Conservation (phyloP, 352 stramenopile species). For the Pythium brassicae region DNA sequence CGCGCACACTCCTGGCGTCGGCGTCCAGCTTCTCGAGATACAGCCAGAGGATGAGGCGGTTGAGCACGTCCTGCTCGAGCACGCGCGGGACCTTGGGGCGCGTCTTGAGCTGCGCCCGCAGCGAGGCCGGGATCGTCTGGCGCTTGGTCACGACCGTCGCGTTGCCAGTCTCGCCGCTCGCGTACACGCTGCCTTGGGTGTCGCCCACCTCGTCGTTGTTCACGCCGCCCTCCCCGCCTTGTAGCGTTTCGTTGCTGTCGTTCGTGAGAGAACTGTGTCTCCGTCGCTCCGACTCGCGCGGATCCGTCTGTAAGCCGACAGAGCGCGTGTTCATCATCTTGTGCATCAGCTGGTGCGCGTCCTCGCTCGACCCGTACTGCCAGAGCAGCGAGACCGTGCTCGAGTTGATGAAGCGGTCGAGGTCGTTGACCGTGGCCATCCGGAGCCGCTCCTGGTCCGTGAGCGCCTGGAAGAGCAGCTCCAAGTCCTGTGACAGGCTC, state of each 20-base stretch:
- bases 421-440: conserved; percentile 37
- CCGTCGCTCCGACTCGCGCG: conserved; percentile 9
- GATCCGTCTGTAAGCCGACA: conserved; percentile 35
- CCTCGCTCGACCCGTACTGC: conserved; percentile 52
- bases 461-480: conserved; percentile 47
- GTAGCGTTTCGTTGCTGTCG: conserved; percentile 1
- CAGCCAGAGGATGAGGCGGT: conserved; percentile 34
- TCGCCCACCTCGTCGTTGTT: conserved; percentile 11
- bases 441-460: conserved; percentile 34
- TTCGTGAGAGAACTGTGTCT: conserved; percentile 13
- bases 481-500: conserved; percentile 49
- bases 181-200: not conserved
- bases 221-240: not conserved
- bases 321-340: conserved; percentile 45
- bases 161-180: conserved; percentile 18
- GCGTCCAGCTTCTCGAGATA: conserved; percentile 56
- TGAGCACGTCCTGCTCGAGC: conserved; percentile 42
- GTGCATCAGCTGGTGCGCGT: conserved; percentile 45
- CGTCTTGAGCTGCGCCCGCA: conserved; percentile 48
- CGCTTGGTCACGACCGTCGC: conserved; percentile 34
- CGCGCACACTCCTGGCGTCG: conserved; percentile 27
- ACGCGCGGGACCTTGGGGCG: conserved; percentile 49
- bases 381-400: conserved; percentile 59
- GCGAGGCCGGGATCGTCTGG: conserved; percentile 34
- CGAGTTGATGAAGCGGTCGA: conserved; percentile 72